These are phyloP conservation scores for Carex kokanica DNA, from an alignment of 176 grass and related monocot genomes.

Conservation along the genomic window DNA sequence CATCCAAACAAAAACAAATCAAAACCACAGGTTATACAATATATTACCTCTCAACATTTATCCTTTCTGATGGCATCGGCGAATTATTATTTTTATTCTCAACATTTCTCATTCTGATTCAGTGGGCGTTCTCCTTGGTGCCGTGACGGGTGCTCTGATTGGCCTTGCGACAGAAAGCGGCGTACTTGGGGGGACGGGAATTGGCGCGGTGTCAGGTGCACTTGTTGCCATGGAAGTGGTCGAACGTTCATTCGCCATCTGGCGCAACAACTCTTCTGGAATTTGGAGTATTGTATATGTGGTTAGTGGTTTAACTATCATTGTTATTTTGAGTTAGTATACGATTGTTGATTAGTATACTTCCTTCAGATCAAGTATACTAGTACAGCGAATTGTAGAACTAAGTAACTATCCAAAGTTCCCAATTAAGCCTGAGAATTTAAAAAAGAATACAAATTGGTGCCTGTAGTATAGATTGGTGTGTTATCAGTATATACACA, in stretches of 20 bases:
- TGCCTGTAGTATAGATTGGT: background rate
- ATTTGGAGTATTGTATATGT: constrained; percentile 88
- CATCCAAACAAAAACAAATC: background rate
- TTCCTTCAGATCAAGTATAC: background rate
- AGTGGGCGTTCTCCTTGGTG: constrained; percentile 71
- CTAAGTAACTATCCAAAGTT: background rate
- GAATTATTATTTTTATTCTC: background rate
- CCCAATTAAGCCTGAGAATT: background rate
- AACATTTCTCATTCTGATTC: constrained; percentile 18
- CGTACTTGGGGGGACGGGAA: constrained; percentile 74
- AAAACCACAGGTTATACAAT: background rate
- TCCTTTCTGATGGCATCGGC: background rate
- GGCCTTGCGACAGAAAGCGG: constrained; percentile 88
- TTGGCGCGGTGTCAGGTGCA: constrained; percentile 74
- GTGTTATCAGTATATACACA: background rate
- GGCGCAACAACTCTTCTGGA: constrained; percentile 58
- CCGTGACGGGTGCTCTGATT: constrained; percentile 76
- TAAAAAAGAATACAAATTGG: background rate
- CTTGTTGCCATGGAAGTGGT: constrained; percentile 97
- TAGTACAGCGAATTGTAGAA: background rate
- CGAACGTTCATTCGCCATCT: constrained; percentile 65
- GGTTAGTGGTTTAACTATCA: constrained; percentile 19
- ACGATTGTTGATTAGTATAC: background rate
- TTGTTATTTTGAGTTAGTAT: background rate
- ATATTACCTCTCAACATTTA: background rate